Evolutionary conservation across 164 flowering plant genomes (phyloP).

Genomic region (Umbellularia californica): DNA sequence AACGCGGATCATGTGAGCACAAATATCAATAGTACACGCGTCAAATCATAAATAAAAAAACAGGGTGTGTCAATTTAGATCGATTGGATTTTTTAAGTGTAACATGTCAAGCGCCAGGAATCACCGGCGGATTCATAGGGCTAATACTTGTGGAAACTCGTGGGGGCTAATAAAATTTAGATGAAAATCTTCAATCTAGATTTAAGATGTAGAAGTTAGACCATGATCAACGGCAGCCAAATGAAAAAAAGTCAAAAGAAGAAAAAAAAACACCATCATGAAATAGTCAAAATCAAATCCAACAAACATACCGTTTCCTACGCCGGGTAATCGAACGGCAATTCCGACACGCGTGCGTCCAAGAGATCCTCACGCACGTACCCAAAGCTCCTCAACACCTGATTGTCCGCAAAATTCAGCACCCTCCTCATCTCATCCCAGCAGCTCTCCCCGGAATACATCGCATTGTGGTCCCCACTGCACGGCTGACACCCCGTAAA

Average conservation of each 20-base stretch:
- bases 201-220: too few species aligned
- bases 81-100: not conserved
- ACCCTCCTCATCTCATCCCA: slow-evolving; percentile 68
- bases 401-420: slow-evolving; percentile 85
- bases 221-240: not conserved
- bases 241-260: too few species aligned
- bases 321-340: slow-evolving; percentile 50
- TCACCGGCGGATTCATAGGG: too few species aligned
- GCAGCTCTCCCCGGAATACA: slow-evolving; percentile 60
- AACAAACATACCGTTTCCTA: not conserved
- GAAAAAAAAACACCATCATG: too few species aligned
- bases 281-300: not conserved
- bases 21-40: not conserved
- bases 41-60: not conserved
- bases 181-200: too few species aligned
- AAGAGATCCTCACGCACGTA: slow-evolving; percentile 43
- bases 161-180: too few species aligned
- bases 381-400: slow-evolving; percentile 72
- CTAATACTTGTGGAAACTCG: too few species aligned
- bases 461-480: slow-evolving; percentile 74
- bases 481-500: slow-evolving; percentile 98
- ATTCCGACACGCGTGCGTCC: slow-evolving; percentile 37
- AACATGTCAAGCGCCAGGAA: not conserved
- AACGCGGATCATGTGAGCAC: too few species aligned
- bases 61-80: not conserved